phyloP scores from a whole-genome alignment of 2,329 filamentous ascomycete species.

The Venturia oleaginea region DNA sequence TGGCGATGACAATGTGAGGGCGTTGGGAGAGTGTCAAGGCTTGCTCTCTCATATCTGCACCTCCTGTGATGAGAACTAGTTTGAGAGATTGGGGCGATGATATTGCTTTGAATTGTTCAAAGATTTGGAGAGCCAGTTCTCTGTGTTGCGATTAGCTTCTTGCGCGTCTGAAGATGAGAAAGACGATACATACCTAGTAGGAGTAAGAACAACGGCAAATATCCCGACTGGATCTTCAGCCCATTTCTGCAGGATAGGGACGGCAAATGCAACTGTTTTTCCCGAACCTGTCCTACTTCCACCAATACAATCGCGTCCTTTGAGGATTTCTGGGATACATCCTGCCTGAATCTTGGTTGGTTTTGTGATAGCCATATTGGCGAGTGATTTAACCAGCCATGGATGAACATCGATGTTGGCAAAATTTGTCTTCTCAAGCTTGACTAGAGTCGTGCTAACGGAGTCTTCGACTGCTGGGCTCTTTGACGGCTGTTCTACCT shows the following conservation, averaged over 20 bases:
- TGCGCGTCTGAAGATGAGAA: neutral
- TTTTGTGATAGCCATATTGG: slow-evolving; percentile 68
- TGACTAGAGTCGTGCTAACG: neutral
- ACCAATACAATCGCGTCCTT: slow-evolving; percentile 88
- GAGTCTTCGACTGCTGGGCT: neutral
- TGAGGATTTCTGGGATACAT: slow-evolving; percentile 86
- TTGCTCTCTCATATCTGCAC: slow-evolving; percentile 84
- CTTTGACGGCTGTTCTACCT: neutral
- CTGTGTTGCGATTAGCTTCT: slow-evolving; percentile 28
- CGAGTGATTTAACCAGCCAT: slow-evolving; percentile 80
- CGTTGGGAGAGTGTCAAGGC: slow-evolving; percentile 72
- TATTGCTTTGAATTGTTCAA: slow-evolving; percentile 90
- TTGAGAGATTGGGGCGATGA: slow-evolving; percentile 82
- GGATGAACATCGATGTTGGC: slow-evolving; percentile 63
- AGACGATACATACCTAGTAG: slow-evolving; percentile 53
- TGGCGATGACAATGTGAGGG: slow-evolving; percentile 90
- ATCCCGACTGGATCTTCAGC: slow-evolving; percentile 85
- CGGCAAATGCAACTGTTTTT: slow-evolving; percentile 93
- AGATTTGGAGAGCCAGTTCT: slow-evolving; percentile 91
- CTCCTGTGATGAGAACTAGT: slow-evolving; percentile 80
- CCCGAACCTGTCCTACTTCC: slow-evolving; percentile 91
- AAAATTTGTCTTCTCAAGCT: slow-evolving; percentile 50
- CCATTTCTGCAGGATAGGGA: slow-evolving; percentile 90
- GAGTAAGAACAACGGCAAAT: slow-evolving; percentile 81
- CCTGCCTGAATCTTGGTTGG: slow-evolving; percentile 89